A percentile compares a stretch with the other conserved stretches of the same genome.
Evolutionary conservation across 2,329 filamentous ascomycete genomes (phyloP).

Genomic region (Juglanconis sp.): DNA sequence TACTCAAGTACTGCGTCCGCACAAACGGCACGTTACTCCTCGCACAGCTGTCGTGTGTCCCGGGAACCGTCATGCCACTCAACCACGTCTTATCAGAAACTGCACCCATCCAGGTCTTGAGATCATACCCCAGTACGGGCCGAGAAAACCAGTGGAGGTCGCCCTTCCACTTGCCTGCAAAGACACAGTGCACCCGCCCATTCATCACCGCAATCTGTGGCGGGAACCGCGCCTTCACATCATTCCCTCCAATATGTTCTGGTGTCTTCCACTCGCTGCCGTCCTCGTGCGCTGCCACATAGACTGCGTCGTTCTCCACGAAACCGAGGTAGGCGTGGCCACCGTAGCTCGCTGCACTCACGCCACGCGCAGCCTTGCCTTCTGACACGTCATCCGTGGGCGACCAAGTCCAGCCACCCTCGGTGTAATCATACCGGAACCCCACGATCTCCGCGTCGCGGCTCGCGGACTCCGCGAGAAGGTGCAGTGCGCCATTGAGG

Average conservation of each 20-base stretch:
- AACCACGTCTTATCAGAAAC: slow-evolving; percentile 56
- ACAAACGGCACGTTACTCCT: slow-evolving; percentile 54
- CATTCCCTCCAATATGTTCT: slow-evolving; percentile 6
- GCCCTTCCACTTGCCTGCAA: slow-evolving; percentile 22
- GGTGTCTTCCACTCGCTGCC: background rate
- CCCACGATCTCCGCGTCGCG: slow-evolving; percentile 27
- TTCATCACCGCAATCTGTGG: slow-evolving; percentile 16
- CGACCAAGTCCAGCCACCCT: slow-evolving; percentile 30
- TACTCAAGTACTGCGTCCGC: slow-evolving; percentile 65
- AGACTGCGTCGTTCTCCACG: slow-evolving; percentile 8
- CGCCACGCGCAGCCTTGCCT: slow-evolving; percentile 20
- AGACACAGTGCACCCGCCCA: slow-evolving; percentile 16
- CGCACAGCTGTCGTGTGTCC: slow-evolving; percentile 64
- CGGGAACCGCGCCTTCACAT: slow-evolving; percentile 5
- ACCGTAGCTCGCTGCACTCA: slow-evolving; percentile 16
- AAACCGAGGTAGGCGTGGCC: slow-evolving; percentile 14
- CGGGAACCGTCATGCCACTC: slow-evolving; percentile 65
- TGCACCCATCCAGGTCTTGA: slow-evolving; percentile 61
- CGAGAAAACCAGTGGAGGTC: slow-evolving; percentile 35
- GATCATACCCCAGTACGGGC: slow-evolving; percentile 28
- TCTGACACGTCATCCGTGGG: slow-evolving; percentile 31
- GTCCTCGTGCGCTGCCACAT: slow-evolving; percentile 12
- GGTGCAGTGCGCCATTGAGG: slow-evolving; percentile 29
- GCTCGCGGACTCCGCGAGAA: slow-evolving; percentile 27
- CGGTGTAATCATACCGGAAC: slow-evolving; percentile 28